Evolutionary conservation across 176 grass and related monocot species (phyloP), one percentile per base, ranked within the genome.

Genomic region (Raddia guianensis): DNA sequence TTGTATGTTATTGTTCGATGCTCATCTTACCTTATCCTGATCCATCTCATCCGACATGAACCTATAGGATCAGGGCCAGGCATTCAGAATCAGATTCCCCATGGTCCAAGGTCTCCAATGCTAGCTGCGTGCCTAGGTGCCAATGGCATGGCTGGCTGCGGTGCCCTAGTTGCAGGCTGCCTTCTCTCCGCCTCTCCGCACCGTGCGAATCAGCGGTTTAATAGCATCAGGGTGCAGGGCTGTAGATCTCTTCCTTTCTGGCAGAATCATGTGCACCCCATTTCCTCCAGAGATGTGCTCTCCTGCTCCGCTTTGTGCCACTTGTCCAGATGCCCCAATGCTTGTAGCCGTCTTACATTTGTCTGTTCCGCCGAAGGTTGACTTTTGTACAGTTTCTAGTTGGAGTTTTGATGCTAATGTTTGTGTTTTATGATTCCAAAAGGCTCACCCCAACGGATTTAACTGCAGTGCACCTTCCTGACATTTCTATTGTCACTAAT

Each of bases 281-380:
- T 66, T 66, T 50, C 16, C 14, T 40, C 75, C 20, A 21, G 57
- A 32, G 13, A 43, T 56, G 40, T 13, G 18, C 56, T 71, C 12
- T 77, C 12, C 9, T 54, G 48, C 18, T 37, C 18, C 37, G 9
- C 18, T 19, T 11, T 18, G 4, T 5, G 56, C 8, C 20, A 52
- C 37, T 76, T 64, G 71, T 33, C 63, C 9, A 5, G 70, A 71
- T 6, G 9, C 16, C 37, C 15, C 18, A 2, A 7, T 0, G 15
- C 11, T 45, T 10, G 5, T 21, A 27, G 58, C 58, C 68, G 49
- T 73, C 63, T 70, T 33, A 33, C 55, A 7, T 21, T 76, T 64
- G 55, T 34, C 13, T 42, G 14, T 32, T 72, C 70, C 20, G 8
- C 70, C 20, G 5, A 89, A 89, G 76, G 87, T 89, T 85, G 1